phyloP scores from a whole-genome alignment of 1,139 yeast species.

The Pichia sp. region DNA sequence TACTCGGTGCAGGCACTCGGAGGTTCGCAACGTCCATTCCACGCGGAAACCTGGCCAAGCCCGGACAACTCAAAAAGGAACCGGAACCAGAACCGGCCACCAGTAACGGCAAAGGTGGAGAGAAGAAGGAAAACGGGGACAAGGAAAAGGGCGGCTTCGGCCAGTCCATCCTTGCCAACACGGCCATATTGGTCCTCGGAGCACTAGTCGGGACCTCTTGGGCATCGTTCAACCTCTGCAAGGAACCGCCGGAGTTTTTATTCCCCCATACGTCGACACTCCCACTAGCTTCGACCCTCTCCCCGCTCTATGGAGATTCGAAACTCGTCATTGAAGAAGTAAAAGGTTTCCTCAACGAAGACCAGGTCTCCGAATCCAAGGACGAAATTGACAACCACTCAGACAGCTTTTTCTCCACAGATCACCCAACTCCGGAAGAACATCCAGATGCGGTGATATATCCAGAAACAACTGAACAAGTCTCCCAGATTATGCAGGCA shows the following conservation, averaged over 20 bases:
- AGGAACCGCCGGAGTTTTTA: conserved; percentile 28
- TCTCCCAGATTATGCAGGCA: conserved; percentile 55
- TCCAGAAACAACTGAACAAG: conserved; percentile 67
- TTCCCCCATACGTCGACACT: conserved; percentile 36
- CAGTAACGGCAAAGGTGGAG: neutral
- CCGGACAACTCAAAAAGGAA: neutral
- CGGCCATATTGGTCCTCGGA: conserved; percentile 20
- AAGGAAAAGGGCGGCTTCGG: conserved; percentile 1
- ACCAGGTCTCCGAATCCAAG: conserved; percentile 33
- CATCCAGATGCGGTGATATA: conserved; percentile 54
- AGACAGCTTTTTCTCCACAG: conserved; percentile 61
- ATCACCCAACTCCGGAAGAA: conserved; percentile 53
- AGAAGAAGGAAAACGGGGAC: neutral
- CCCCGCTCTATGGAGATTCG: conserved; percentile 33
- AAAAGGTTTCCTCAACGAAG: conserved; percentile 37
- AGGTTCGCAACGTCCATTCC: neutral
- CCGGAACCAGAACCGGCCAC: too few species aligned
- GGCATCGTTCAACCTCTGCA: conserved; percentile 25
- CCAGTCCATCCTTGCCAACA: conserved; percentile 3
- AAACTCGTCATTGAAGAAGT: conserved; percentile 43
- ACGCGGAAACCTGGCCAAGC: neutral
- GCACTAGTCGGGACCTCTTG: conserved; percentile 26
- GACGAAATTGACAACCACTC: conserved; percentile 43
- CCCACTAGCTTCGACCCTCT: conserved; percentile 26
- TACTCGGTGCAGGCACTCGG: neutral